These are phyloP conservation scores for Pythium dissotocum DNA, from an alignment of 352 stramenopile genomes.

Conservation along the genomic window DNA sequence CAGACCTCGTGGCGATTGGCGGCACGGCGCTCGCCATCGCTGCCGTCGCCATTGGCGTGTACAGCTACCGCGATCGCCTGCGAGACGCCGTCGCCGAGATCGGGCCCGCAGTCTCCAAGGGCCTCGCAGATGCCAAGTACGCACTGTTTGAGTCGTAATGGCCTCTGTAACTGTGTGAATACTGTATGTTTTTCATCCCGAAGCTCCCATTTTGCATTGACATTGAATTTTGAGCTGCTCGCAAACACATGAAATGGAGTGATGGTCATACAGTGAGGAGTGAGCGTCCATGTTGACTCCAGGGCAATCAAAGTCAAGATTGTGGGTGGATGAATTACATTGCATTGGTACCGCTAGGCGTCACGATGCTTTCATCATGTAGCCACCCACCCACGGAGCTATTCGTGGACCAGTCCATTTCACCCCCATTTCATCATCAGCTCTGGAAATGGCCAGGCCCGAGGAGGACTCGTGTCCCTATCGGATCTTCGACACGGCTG, in stretches of 20 bases:
- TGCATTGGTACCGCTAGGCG: too few relatives aligned
- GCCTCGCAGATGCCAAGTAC: constrained; percentile 61
- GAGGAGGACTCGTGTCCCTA: background rate
- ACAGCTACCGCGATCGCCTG: constrained; percentile 56
- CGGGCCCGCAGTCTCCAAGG: constrained; percentile 55
- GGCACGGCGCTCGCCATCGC: constrained; percentile 49
- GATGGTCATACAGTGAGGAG: background rate
- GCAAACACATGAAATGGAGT: background rate
- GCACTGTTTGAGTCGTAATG: constrained; percentile 59
- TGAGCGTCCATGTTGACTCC: background rate
- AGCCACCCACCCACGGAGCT: background rate
- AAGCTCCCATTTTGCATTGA: too few relatives aligned
- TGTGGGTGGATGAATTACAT: background rate
- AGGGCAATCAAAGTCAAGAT: background rate
- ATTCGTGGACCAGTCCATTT: background rate
- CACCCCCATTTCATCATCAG: too few relatives aligned
- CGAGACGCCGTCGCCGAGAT: constrained; percentile 42
- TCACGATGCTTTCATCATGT: background rate
- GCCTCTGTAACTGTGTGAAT: background rate
- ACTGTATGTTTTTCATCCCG: background rate
- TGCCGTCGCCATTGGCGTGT: constrained; percentile 40
- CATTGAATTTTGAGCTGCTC: background rate
- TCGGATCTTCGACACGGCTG: constrained; percentile 3
- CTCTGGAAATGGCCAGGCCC: background rate
- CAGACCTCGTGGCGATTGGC: constrained; percentile 33